phyloP scores from a whole-genome alignment of 129 eudicot species.

The Oenanthe sinensis region DNA sequence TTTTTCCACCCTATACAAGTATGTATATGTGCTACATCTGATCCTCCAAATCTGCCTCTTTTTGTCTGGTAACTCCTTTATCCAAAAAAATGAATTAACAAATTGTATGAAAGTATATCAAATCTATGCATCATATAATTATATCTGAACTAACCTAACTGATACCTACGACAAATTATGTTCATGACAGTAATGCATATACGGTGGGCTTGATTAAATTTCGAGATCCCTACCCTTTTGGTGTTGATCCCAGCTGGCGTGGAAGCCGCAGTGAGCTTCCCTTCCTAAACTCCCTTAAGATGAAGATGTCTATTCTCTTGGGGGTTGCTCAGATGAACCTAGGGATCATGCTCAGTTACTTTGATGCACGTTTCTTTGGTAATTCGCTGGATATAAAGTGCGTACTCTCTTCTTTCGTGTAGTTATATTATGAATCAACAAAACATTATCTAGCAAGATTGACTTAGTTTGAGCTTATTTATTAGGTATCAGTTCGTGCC shows the following conservation, averaged over 20 bases:
- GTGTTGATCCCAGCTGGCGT: constrained; percentile 99
- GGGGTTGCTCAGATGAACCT: constrained; percentile 96
- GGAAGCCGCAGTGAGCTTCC: constrained; percentile 99
- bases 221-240: constrained; percentile 87
- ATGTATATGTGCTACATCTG: background rate
- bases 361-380: constrained; percentile 73
- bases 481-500: constrained; percentile 94
- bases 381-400: constrained; percentile 81
- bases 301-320: constrained; percentile 96
- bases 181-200: constrained; percentile 58
- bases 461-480: constrained; percentile 19
- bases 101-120: background rate
- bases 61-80: background rate
- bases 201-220: constrained; percentile 66
- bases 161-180: constrained; percentile 11
- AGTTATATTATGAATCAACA: background rate
- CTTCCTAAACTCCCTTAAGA: constrained; percentile 88
- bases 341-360: constrained; percentile 88
- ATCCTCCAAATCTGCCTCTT: background rate
- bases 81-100: background rate
- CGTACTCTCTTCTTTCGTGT: constrained; percentile 12
- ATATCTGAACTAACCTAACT: background rate
- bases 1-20: background rate
- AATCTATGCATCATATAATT: background rate
- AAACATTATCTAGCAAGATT: background rate